phyloP scores from a whole-genome alignment of 441 rosid species.

The Gossypium laxum region DNA sequence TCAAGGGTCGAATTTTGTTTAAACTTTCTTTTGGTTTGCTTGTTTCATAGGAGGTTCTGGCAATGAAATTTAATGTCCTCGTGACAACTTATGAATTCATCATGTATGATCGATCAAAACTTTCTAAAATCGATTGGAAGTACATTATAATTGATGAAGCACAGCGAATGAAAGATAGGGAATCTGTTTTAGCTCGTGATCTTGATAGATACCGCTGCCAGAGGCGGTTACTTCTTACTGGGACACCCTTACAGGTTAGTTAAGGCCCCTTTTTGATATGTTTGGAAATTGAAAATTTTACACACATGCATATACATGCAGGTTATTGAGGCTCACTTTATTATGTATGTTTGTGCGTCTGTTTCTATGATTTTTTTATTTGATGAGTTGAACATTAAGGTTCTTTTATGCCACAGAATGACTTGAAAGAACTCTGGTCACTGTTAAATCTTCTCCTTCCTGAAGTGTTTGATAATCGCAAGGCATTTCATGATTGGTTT shows the following conservation, averaged over 20 bases:
- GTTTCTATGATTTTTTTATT: background rate
- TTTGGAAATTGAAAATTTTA: background rate
- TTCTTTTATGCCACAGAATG: conserved; percentile 54
- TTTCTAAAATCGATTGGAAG: conserved; percentile 96
- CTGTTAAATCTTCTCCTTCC: conserved; percentile 95
- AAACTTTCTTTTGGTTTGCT: conserved; percentile 13
- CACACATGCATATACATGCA: background rate
- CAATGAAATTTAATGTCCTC: conserved; percentile 94
- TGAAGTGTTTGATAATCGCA: conserved; percentile 95
- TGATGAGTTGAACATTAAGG: conserved; percentile 1
- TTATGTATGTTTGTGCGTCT: background rate
- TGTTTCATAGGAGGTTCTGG: conserved; percentile 69
- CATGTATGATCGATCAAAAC: conserved; percentile 97
- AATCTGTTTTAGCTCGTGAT: conserved; percentile 99
- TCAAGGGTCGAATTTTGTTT: conserved; percentile 2
- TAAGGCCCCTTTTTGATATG: conserved; percentile 14
- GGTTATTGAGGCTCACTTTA: background rate
- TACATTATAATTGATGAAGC: conserved; percentile 98
- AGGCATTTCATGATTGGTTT: conserved; percentile 99
- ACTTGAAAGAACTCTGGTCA: conserved; percentile 98
- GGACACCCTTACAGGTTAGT: conserved; percentile 97
- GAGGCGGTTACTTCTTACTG: conserved; percentile 97
- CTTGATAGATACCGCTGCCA: conserved; percentile 98
- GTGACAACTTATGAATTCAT: conserved; percentile 98
- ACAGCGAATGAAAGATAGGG: conserved; percentile 98